Evolutionary conservation across 1,139 yeast species (phyloP).

Genomic region (Lodderomyces orthopsilosis): DNA sequence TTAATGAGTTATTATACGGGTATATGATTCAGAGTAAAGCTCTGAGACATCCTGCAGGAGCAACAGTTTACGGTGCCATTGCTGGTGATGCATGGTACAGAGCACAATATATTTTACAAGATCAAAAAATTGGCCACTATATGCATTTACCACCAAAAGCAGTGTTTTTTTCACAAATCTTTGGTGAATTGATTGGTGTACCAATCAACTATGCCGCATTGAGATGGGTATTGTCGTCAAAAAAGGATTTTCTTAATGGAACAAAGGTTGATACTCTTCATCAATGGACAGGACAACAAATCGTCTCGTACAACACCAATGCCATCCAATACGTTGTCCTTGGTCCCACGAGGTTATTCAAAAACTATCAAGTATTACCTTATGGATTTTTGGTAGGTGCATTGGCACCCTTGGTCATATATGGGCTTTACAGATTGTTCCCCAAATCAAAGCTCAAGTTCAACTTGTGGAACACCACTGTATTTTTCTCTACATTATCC

Average conservation of each 20-base stretch:
- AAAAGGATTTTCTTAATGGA: constrained; percentile 39
- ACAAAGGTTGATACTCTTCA: constrained; percentile 40
- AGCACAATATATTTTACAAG: constrained; percentile 48
- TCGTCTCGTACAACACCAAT: constrained; percentile 43
- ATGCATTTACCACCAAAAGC: constrained; percentile 47
- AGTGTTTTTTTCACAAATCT: constrained; percentile 48
- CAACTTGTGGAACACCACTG: constrained; percentile 47
- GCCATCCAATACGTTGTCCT: constrained; percentile 50
- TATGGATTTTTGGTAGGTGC: constrained; percentile 45
- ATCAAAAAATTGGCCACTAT: constrained; percentile 48
- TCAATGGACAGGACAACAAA: constrained; percentile 53
- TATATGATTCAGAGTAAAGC: constrained; percentile 35
- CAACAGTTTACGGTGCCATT: constrained; percentile 46
- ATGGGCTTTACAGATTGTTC: constrained; percentile 23
- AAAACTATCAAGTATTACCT: constrained; percentile 39
- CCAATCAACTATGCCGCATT: constrained; percentile 48
- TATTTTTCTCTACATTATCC: constrained; percentile 48
- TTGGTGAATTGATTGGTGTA: constrained; percentile 51
- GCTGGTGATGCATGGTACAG: constrained; percentile 57
- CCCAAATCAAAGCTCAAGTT: constrained; percentile 26
- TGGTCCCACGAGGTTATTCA: constrained; percentile 45
- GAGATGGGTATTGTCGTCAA: constrained; percentile 44
- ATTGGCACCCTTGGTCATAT: constrained; percentile 35
- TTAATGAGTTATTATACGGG: constrained; percentile 50
- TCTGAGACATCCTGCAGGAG: constrained; percentile 47